phyloP scores from a whole-genome alignment of 2,329 filamentous ascomycete species.

The Verticillium tricorpus region DNA sequence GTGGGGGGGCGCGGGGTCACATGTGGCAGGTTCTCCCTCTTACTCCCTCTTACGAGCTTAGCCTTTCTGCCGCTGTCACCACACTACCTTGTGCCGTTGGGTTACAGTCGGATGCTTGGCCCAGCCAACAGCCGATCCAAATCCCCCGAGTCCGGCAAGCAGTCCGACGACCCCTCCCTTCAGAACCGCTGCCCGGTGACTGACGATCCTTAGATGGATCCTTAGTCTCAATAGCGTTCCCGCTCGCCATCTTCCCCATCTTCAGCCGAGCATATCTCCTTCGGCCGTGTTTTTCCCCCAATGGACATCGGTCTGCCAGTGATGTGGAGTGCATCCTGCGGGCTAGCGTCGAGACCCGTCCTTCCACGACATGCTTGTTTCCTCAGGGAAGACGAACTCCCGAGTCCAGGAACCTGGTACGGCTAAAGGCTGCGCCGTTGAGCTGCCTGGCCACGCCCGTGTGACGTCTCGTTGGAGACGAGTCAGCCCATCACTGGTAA shows the following conservation, averaged over 20 bases:
- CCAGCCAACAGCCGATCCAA: not conserved
- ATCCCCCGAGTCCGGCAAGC: not conserved
- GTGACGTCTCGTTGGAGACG: not conserved
- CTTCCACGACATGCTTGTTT: not conserved
- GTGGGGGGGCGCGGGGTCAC: too few species aligned
- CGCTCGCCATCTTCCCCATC: not conserved
- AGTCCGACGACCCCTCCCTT: not conserved
- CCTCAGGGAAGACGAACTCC: not conserved
- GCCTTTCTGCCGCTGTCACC: not conserved
- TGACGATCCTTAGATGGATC: not conserved
- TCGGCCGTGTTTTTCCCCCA: not conserved
- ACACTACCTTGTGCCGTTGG: not conserved
- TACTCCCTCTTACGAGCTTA: not conserved
- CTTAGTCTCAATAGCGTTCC: not conserved
- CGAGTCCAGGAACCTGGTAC: not conserved
- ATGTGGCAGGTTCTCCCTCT: too few species aligned
- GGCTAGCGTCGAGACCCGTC: not conserved
- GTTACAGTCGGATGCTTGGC: not conserved
- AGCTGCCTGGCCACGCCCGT: not conserved
- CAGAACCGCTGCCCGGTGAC: not conserved
- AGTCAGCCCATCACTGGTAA: not conserved
- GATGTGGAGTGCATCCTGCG: not conserved
- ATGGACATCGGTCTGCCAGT: not conserved
- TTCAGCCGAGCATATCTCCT: not conserved
- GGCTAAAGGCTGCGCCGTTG: not conserved